A percentile compares a stretch with the other conserved stretches of the same genome.
phyloP scores from a whole-genome alignment of 208 protist genomes.

The Blastocrithidia nonstop region DNA sequence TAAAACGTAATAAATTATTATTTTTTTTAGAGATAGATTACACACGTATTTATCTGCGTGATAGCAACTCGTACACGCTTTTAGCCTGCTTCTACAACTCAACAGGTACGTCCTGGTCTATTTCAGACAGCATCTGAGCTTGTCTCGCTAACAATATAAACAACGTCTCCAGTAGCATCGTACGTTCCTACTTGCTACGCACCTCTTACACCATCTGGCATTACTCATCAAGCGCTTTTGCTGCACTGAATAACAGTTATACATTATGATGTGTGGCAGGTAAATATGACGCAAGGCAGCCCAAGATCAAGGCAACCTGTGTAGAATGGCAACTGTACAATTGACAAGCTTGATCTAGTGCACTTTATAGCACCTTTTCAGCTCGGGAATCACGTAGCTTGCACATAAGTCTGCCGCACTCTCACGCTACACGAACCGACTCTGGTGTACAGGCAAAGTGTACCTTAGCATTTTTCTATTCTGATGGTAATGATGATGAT shows the following conservation, averaged over 20 bases:
- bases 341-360: conserved; percentile 13
- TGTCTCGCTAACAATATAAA: conserved; percentile 61
- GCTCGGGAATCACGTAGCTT: conserved; percentile 40
- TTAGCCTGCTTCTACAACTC: no score
- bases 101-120: conserved; percentile 18
- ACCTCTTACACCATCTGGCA: conserved; percentile 41
- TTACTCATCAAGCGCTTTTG: conserved; percentile 25
- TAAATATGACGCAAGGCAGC: conserved; percentile 59
- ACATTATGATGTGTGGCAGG: conserved; percentile 12
- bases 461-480: conserved; percentile 4
- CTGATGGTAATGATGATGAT: neutral
- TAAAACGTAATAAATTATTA: no score
- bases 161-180: conserved; percentile 61
- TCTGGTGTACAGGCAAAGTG: conserved; percentile 12
- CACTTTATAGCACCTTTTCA: conserved; percentile 23
- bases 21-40: no score
- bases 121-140: conserved; percentile 51
- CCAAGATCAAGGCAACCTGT: conserved; percentile 52
- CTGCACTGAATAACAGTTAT: conserved; percentile 7
- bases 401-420: conserved; percentile 68
- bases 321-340: conserved; percentile 33
- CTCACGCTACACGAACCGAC: conserved; percentile 28
- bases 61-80: no score
- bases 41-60: no score
- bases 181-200: conserved; percentile 41